Base-by-base conservation (phyloP, 345 rosid species). In the Aegle marmelos region DNA sequence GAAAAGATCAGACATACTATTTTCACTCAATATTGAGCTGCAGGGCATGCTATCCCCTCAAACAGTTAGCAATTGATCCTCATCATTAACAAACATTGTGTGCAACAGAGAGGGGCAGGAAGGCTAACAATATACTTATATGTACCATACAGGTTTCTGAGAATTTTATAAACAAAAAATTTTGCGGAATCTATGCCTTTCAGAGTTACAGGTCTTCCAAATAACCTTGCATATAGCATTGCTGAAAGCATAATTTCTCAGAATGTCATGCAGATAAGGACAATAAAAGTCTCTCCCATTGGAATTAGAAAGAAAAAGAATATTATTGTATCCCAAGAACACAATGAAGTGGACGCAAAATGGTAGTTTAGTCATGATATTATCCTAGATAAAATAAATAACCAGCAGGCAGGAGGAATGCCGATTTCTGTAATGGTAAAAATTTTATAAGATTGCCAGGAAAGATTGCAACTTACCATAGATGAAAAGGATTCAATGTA, bases 401-500 rank as follows among this genome's bases (percentile, higher is more conserved):
- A 30, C 21, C 39, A 53, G 22, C 57, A 4, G 22, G 57, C 36
- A 64, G 22, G 25, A 64, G 68, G n/a, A 17, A 64, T 6, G 7
- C 22, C 19, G 1, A 24, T 45, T 33, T 33, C 57, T 33, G 68
- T 31, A 16, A 13, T 33, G 3, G 37, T 31, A 14, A 37, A 68
- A 48, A 24, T 39, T 17, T 39, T 17, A 73, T 25, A 67, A 45
- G 70, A 74, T 36, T 31, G 72, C 33, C 76, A 73, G 53, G 37
- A 69, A 63, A 45, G 25, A 57, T n/a, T 73, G 69, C 60, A 36
- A 82, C 89, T 81, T 85, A 95, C 99, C 86, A 85, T 88, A 57
- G 98, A 87, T 69, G 93, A 90, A 89, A 84, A 91, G 60, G 88
- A 87, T 68, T 91, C 94, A 34, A 88, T 79, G 78, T 88, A 92